phyloP scores from a whole-genome alignment of 805 yeast species.

The Kuraishia ogatae region DNA sequence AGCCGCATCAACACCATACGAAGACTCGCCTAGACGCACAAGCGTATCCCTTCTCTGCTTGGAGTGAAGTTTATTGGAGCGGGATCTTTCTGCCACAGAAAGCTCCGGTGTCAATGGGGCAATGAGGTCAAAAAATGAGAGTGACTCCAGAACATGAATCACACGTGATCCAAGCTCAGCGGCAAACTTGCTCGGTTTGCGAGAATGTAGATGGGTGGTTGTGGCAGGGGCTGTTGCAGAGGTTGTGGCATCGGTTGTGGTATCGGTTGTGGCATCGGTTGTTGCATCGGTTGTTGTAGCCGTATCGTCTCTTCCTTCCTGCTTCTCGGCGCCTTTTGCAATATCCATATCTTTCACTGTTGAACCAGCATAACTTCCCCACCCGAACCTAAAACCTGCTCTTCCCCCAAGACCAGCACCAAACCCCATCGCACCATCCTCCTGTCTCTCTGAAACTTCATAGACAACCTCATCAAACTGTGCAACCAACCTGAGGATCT shows the following conservation, averaged over 20 bases:
- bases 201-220: slow-evolving; percentile 28
- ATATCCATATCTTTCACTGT: too few species aligned
- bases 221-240: slow-evolving; percentile 6
- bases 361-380: too few species aligned
- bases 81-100: slow-evolving; percentile 70
- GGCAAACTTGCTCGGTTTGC: slow-evolving; percentile 62
- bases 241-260: slow-evolving; percentile 8
- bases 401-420: too few species aligned
- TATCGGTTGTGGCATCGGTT: slow-evolving; percentile 7
- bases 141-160: slow-evolving; percentile 65
- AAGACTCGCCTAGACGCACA: slow-evolving; percentile 78
- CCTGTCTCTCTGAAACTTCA: slow-evolving; percentile 22
- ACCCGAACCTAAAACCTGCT: too few species aligned
- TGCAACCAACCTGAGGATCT: slow-evolving; percentile 69
- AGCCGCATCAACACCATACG: slow-evolving; percentile 91
- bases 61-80: slow-evolving; percentile 54
- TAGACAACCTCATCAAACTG: slow-evolving; percentile 80
- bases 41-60: slow-evolving; percentile 58
- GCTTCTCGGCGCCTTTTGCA: too few species aligned
- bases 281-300: neutral
- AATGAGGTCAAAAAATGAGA: slow-evolving; percentile 60
- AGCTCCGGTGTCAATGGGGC: slow-evolving; percentile 38
- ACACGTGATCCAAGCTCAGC: slow-evolving; percentile 73
- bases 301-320: too few species aligned
- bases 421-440: too few species aligned